Conservation (phyloP, 768 basidiomycete genomes). For the Kwoniella newhampshirensis region DNA sequence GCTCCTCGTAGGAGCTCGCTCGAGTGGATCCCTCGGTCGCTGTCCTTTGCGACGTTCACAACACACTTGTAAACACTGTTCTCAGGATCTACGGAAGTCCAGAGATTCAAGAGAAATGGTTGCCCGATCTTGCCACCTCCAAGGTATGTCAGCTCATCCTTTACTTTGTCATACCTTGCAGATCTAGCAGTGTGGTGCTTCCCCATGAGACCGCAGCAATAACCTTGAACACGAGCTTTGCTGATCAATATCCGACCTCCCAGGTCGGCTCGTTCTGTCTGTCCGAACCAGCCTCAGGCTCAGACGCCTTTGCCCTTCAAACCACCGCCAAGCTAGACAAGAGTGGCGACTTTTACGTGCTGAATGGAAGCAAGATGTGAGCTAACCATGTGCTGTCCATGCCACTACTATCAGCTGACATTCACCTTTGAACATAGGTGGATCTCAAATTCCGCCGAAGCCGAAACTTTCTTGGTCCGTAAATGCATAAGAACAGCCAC, state of each 20-base stretch:
- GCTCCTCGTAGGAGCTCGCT: conserved; percentile 67
- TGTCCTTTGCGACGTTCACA: conserved; percentile 96
- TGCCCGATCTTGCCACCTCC: conserved; percentile 74
- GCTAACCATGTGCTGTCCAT: conserved; percentile 3
- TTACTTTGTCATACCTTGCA: conserved; percentile 3
- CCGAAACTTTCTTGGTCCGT: conserved; percentile 62
- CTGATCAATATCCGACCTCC: too few species aligned
- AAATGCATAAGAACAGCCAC: too few species aligned
- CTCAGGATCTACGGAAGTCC: conserved; percentile 79
- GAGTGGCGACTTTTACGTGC: conserved; percentile 74
- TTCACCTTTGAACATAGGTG: conserved; percentile 55
- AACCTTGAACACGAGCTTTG: not conserved
- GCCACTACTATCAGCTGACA: conserved; percentile 1
- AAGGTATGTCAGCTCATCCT: conserved; percentile 60
- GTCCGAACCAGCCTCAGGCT: conserved; percentile 88
- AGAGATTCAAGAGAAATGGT: conserved; percentile 81
- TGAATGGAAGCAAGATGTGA: conserved; percentile 95
- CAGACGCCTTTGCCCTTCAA: conserved; percentile 94
- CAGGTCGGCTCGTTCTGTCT: conserved; percentile 95
- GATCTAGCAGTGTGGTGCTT: too few species aligned
- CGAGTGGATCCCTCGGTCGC: conserved; percentile 95
- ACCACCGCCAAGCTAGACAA: conserved; percentile 77
- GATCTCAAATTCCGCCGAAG: conserved; percentile 94
- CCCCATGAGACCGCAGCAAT: not conserved
- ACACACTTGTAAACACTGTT: conserved; percentile 95